Conservation (phyloP, 2,329 filamentous ascomycete species). For the Ophiocordyceps polyrhachis-furcata region DNA sequence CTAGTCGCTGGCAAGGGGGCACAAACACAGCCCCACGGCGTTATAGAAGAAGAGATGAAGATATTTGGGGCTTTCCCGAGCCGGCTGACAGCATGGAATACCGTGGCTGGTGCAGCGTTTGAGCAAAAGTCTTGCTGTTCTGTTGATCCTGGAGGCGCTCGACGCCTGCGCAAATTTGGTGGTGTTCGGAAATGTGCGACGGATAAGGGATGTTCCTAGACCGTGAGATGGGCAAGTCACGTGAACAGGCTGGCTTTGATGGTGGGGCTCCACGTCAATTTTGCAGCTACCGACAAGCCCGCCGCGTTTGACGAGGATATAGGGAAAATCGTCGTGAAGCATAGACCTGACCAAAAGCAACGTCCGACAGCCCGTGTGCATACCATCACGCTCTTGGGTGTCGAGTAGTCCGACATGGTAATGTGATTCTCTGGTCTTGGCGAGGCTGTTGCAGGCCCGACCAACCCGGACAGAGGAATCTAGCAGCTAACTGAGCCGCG, state of each 20-base stretch:
- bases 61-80: neutral
- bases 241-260: constrained; percentile 9
- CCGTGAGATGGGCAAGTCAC: constrained; percentile 23
- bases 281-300: neutral
- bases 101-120: neutral
- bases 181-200: constrained; percentile 21
- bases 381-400: neutral
- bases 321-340: neutral
- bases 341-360: neutral
- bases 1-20: neutral
- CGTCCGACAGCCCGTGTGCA: neutral
- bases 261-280: neutral
- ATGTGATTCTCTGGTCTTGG: neutral
- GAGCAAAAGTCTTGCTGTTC: neutral
- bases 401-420: neutral
- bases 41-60: neutral
- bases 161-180: constrained; percentile 18
- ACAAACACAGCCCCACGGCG: neutral
- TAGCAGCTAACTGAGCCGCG: constrained; percentile 5
- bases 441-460: neutral
- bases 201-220: constrained; percentile 20
- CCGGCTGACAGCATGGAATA: neutral
- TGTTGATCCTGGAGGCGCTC: neutral
- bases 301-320: neutral
- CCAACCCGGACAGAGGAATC: neutral